Conservation (phyloP, 78 protist species). For the Dictyostelium discoideum region DNA sequence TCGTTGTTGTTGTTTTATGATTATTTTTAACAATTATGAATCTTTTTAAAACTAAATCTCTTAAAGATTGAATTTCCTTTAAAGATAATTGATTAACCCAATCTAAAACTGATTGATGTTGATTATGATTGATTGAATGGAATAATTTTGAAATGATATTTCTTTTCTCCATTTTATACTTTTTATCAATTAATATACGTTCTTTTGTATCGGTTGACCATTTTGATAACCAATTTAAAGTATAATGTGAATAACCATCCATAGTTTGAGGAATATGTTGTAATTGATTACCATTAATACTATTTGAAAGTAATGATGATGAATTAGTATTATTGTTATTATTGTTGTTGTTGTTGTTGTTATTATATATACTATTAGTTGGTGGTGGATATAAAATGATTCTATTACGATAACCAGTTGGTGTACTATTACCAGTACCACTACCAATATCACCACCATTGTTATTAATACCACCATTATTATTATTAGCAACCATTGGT, state of each 20-base stretch:
- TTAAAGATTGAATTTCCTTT: constrained; percentile 2
- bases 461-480: neutral
- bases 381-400: constrained; percentile 23
- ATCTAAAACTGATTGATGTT: neutral
- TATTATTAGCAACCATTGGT: neutral
- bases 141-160: constrained; percentile 4
- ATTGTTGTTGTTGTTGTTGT: neutral
- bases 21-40: neutral
- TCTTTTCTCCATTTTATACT: constrained; percentile 25
- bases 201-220: constrained; percentile 57
- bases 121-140: constrained; percentile 38
- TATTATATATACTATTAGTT: neutral
- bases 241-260: constrained; percentile 64
- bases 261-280: neutral
- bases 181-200: constrained; percentile 42
- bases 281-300: neutral
- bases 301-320: neutral
- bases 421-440: neutral
- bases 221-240: constrained; percentile 31
- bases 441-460: neutral
- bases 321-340: neutral
- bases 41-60: neutral
- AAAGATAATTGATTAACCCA: constrained; percentile 10
- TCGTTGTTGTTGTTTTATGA: neutral
- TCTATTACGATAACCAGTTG: constrained; percentile 13